Conservation (phyloP, 257 asterid species). For the Penstemon eatonii region DNA sequence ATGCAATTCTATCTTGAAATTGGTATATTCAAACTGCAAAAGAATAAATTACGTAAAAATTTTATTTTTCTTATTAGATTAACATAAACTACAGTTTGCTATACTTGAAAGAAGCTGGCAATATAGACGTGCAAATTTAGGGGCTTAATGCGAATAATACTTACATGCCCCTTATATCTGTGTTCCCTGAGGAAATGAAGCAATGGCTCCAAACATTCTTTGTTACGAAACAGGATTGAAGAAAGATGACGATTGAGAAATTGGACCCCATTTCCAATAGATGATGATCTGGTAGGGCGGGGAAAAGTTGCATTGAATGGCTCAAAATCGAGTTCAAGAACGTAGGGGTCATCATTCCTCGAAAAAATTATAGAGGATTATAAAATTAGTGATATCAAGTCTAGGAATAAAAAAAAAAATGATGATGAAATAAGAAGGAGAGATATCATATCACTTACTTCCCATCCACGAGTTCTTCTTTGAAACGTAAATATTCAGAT, state of each 20-base stretch:
- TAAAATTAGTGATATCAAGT: slow-evolving; percentile 1
- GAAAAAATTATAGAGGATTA: slow-evolving; percentile 24
- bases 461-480: slow-evolving; percentile 90
- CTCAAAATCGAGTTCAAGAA: slow-evolving; percentile 96
- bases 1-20: too few relatives aligned
- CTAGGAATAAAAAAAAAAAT: background rate
- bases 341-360: slow-evolving; percentile 55
- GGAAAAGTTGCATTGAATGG: slow-evolving; percentile 93
- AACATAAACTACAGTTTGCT: slow-evolving; percentile 13
- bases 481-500: slow-evolving; percentile 79
- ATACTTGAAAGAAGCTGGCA: slow-evolving; percentile 2
- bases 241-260: slow-evolving; percentile 98
- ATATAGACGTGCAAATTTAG: background rate
- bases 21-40: background rate
- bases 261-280: slow-evolving; percentile 95
- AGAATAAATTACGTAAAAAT: too few relatives aligned
- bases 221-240: slow-evolving; percentile 85
- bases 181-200: slow-evolving; percentile 90
- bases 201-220: slow-evolving; percentile 84
- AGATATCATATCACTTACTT: slow-evolving; percentile 49
- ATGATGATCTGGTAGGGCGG: slow-evolving; percentile 85
- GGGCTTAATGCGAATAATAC: slow-evolving; percentile 20
- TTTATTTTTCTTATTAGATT: too few relatives aligned
- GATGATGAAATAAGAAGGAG: background rate
- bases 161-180: slow-evolving; percentile 82